These are phyloP conservation scores for Arctostaphylos glauca DNA, from an alignment of 148 eudicot genomes.

Conservation along the genomic window DNA sequence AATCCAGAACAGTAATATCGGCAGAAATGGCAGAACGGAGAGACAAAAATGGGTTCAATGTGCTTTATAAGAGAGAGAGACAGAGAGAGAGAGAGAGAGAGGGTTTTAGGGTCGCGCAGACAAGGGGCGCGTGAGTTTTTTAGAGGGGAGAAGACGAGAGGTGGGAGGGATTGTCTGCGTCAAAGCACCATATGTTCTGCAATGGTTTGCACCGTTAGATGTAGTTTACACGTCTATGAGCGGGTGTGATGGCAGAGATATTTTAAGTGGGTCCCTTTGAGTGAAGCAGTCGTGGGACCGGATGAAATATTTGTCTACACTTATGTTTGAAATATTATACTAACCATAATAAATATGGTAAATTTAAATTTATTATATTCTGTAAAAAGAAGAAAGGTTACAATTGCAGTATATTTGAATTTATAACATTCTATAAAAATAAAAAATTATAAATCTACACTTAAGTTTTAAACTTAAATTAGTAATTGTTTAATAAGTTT, in stretches of 20 bases:
- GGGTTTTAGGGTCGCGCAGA: constrained; percentile 11
- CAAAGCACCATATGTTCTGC: not conserved
- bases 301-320: not conserved
- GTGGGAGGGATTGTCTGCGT: not conserved
- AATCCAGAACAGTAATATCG: not conserved
- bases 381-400: no score
- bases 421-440: no score
- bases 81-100: not conserved
- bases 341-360: no score
- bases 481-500: no score
- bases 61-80: not conserved
- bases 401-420: no score
- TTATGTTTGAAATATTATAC: no score
- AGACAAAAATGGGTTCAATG: not conserved
- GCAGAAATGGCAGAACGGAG: not conserved
- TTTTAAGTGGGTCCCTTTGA: not conserved
- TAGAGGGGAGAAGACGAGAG: not conserved
- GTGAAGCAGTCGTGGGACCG: not conserved
- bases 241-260: not conserved
- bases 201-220: not conserved
- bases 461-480: no score
- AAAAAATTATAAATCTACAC: no score
- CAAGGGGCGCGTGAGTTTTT: not conserved
- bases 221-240: not conserved
- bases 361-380: no score